Evolutionary conservation across 192 early-diverging fungal species (phyloP), one percentile per base, ranked within the genome.

Genomic region (Lunasporangiospora selenospora): DNA sequence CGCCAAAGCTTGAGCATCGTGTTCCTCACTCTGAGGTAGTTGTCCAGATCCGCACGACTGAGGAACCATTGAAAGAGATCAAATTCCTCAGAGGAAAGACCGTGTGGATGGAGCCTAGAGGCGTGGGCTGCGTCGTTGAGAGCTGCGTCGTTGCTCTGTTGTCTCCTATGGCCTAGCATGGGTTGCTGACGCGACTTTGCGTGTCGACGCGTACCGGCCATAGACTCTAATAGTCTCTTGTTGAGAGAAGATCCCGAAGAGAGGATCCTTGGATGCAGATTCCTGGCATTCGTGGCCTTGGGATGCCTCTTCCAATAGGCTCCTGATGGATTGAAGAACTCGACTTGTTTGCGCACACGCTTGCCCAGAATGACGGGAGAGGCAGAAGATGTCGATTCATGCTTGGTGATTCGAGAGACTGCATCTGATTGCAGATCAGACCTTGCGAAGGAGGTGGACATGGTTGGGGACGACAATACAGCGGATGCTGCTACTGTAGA

Each of bases 1-100:
- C 60, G 39, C 69, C 69, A 73, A 3, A 73, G 53, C 47, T 47
- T 57, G 33, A 73, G 69, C 54, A 73, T 62, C 1, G 69, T 73
- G 40, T 73, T 73, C 36, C 69, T 34, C 7, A 57, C 54, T 23
- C 51, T 62, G 30, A 73, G 69, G 10, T 73, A 73, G 33, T 43
- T 62, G 21, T 62, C 61, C 15, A 62, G 54, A 43, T 73, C 60
- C 0, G 69, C 34, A 19, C 48, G 37, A 9, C 61, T 33, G 4
- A 73, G 19, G 37, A 63, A 61, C 21, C 58, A 39, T 31, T 73
- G 53, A 30, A 73, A 73, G 47, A 73, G 60, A 18, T 63, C 60
- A 47, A 73, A 73, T 23, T 73, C 69, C 12, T 63, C 60, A 8
- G 38, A 3, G 19, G 41, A 61, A 23, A 73, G 53, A 11, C 60